These are phyloP conservation scores for Xylariaceae sp. DNA, from an alignment of 2,329 filamentous ascomycete genomes.

Conservation along the genomic window DNA sequence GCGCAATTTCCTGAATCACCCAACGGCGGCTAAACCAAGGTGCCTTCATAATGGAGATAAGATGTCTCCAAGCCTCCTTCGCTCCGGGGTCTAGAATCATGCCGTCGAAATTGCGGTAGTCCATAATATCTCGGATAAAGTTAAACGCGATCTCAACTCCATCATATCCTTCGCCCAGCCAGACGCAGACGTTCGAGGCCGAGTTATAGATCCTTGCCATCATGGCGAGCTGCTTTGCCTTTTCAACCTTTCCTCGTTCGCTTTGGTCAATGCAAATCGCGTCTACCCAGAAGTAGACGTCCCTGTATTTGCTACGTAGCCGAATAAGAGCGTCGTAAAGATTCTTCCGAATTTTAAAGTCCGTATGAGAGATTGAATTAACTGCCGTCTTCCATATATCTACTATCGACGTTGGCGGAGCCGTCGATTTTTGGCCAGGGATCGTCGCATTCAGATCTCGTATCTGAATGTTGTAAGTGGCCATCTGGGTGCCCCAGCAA, in stretches of 20 bases:
- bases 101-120: constrained; percentile 9
- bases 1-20: constrained; percentile 15
- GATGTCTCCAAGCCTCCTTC: constrained; percentile 2
- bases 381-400: constrained; percentile 5
- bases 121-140: constrained; percentile 12
- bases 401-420: background rate
- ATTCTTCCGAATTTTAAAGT: constrained; percentile 11
- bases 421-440: background rate
- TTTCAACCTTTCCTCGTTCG: constrained; percentile 6
- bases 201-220: constrained; percentile 11
- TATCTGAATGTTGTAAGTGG: constrained; percentile 10
- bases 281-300: constrained; percentile 11
- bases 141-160: constrained; percentile 1
- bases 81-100: background rate
- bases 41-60: constrained; percentile 6
- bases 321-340: constrained; percentile 2
- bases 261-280: constrained; percentile 15
- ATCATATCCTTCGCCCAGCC: constrained; percentile 13
- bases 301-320: constrained; percentile 2
- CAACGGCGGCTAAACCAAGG: constrained; percentile 17
- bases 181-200: constrained; percentile 14
- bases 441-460: constrained; percentile 12
- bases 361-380: constrained; percentile 2
- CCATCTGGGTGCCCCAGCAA: constrained; percentile 10
- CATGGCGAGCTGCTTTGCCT: constrained; percentile 6